These are phyloP conservation scores for Talinum fruticosum DNA, from an alignment of 148 eudicot genomes.

Conservation along the genomic window DNA sequence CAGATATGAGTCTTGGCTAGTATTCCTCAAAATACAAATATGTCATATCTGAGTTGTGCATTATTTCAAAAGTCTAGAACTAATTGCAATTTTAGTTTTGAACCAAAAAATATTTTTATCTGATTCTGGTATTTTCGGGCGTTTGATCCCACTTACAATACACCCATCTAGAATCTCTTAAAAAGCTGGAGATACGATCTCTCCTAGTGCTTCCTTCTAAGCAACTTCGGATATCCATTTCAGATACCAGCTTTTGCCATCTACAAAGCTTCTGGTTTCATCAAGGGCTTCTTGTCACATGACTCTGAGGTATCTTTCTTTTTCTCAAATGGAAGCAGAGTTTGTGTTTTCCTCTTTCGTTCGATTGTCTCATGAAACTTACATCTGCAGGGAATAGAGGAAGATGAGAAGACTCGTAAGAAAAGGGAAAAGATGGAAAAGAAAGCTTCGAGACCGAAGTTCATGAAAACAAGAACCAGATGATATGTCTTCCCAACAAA, in stretches of 20 bases:
- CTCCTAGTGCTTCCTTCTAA: background rate
- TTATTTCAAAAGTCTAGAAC: background rate
- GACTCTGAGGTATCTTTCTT: conserved; percentile 59
- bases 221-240: background rate
- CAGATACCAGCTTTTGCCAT: conserved; percentile 83
- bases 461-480: conserved; percentile 51
- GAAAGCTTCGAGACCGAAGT: conserved; percentile 60
- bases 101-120: background rate
- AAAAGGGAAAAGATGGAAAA: conserved; percentile 69
- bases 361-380: background rate
- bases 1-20: background rate
- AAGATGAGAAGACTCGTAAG: conserved; percentile 70
- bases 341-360: background rate
- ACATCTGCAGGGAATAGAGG: conserved; percentile 45
- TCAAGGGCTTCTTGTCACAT: conserved; percentile 61
- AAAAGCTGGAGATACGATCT: conserved; percentile 5
- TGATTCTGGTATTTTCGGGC: background rate
- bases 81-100: background rate
- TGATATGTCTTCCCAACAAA: conserved; percentile 27
- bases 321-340: background rate
- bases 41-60: background rate
- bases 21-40: background rate
- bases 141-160: background rate
- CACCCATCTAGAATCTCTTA: background rate
- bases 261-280: conserved; percentile 55